Evolutionary conservation across 108 stramenopile species (phyloP).

Genomic region (Skeletonema potamos): DNA sequence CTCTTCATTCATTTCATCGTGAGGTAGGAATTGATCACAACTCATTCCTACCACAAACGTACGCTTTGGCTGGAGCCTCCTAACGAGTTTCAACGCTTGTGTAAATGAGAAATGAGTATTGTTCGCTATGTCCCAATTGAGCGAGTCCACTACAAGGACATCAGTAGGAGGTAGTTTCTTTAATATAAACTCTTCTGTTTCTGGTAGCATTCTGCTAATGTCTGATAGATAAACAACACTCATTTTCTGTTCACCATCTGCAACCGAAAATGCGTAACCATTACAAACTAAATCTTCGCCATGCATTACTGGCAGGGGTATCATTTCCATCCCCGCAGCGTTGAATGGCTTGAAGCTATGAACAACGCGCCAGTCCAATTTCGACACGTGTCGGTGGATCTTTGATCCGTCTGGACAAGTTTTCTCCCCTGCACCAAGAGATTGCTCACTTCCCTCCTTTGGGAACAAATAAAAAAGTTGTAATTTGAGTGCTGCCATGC

Average conservation of each 20-base stretch:
- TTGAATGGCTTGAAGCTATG: conserved; percentile 58
- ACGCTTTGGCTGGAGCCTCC: conserved; percentile 51
- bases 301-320: conserved; percentile 83
- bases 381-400: conserved; percentile 64
- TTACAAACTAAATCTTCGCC: conserved; percentile 80
- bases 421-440: conserved; percentile 16
- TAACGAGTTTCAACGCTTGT: conserved; percentile 59
- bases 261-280: conserved; percentile 81
- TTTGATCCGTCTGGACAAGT: conserved; percentile 7
- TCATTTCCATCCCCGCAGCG: conserved; percentile 62
- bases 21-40: conserved; percentile 77
- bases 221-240: conserved; percentile 87
- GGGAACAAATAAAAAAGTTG: conserved; percentile 83
- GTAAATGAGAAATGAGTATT: conserved; percentile 70
- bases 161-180: conserved; percentile 71
- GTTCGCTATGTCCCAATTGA: conserved; percentile 30
- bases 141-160: conserved; percentile 76
- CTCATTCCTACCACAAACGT: conserved; percentile 84
- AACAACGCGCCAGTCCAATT: conserved; percentile 61
- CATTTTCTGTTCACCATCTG: conserved; percentile 16
- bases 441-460: conserved; percentile 1
- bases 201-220: conserved; percentile 69
- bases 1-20: conserved; percentile 76
- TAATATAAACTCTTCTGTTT: conserved; percentile 70
- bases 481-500: conserved; percentile 41